Percentiles rank a stretch among this genome's conserved stretches.
Conservation (phyloP, 306 rosid genomes). For the Trichosanthes truncata region DNA sequence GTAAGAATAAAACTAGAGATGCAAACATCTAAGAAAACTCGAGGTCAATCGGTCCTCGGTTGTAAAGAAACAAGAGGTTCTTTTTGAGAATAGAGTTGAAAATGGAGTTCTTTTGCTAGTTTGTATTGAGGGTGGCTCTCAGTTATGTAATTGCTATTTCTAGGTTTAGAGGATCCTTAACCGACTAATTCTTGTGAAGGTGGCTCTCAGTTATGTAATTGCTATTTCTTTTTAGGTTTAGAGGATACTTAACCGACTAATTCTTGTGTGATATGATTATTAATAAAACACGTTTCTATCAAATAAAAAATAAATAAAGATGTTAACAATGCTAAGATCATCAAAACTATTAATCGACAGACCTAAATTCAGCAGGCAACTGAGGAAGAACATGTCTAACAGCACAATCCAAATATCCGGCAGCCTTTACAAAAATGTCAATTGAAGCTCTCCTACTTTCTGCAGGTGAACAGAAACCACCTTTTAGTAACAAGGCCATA, state of each 20-base stretch:
- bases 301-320: background rate
- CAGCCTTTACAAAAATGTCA: constrained; percentile 83
- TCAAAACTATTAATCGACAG: constrained; percentile 17
- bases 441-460: constrained; percentile 80
- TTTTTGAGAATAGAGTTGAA: background rate
- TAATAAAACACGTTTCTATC: background rate
- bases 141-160: background rate
- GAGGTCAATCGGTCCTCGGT: background rate
- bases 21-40: background rate
- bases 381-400: constrained; percentile 88
- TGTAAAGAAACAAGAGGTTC: background rate
- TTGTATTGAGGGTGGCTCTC: background rate
- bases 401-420: constrained; percentile 95
- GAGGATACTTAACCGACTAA: background rate
- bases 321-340: background rate
- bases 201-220: background rate
- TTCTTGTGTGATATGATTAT: background rate
- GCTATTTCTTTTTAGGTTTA: background rate
- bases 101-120: constrained; percentile 5
- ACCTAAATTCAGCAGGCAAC: constrained; percentile 75
- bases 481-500: background rate
- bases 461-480: constrained; percentile 25
- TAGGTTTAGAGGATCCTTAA: background rate
- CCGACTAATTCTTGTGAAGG: background rate
- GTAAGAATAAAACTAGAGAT: constrained; percentile 12